A percentile compares a stretch with the other conserved stretches of the same genome.
Conservation (phyloP, 768 basidiomycete species). For the Rhizopogon rudus region DNA sequence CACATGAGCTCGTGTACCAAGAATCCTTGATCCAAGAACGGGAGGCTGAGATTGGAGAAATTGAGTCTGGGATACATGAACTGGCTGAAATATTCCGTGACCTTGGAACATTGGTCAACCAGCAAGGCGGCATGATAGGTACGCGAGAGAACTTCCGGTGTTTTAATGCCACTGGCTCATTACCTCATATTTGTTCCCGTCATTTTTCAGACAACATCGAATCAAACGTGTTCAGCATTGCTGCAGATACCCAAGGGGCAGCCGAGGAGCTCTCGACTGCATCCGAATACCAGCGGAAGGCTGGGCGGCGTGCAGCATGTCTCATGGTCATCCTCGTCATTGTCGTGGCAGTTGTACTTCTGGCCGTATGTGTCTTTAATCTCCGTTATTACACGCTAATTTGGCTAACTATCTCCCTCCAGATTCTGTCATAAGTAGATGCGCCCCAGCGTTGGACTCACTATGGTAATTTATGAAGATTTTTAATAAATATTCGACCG, state of each 20-base stretch:
- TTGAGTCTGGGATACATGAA: slow-evolving; percentile 96
- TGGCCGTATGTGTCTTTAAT: slow-evolving; percentile 66
- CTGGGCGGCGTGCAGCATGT: slow-evolving; percentile 86
- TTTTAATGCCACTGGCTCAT: neutral
- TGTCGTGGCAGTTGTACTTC: slow-evolving; percentile 82
- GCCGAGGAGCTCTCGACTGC: slow-evolving; percentile 86
- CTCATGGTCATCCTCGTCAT: slow-evolving; percentile 83
- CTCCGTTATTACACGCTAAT: neutral
- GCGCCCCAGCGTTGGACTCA: too few species aligned
- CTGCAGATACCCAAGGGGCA: slow-evolving; percentile 76
- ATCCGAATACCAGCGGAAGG: slow-evolving; percentile 90
- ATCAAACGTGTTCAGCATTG: slow-evolving; percentile 84
- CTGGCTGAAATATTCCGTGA: slow-evolving; percentile 95
- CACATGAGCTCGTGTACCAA: slow-evolving; percentile 92
- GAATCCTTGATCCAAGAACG: slow-evolving; percentile 81
- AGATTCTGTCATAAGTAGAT: neutral
- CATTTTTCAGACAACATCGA: slow-evolving; percentile 84
- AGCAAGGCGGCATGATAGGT: slow-evolving; percentile 96
- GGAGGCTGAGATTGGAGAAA: slow-evolving; percentile 92
- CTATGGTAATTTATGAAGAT: too few species aligned
- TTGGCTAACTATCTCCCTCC: neutral
- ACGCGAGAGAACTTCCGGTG: slow-evolving; percentile 19
- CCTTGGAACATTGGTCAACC: slow-evolving; percentile 87
- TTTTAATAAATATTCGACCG: too few species aligned
- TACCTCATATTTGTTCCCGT: neutral